These are phyloP conservation scores for Trichoderma cornu-damae DNA, from an alignment of 2,329 filamentous ascomycete species.

Conservation along the genomic window DNA sequence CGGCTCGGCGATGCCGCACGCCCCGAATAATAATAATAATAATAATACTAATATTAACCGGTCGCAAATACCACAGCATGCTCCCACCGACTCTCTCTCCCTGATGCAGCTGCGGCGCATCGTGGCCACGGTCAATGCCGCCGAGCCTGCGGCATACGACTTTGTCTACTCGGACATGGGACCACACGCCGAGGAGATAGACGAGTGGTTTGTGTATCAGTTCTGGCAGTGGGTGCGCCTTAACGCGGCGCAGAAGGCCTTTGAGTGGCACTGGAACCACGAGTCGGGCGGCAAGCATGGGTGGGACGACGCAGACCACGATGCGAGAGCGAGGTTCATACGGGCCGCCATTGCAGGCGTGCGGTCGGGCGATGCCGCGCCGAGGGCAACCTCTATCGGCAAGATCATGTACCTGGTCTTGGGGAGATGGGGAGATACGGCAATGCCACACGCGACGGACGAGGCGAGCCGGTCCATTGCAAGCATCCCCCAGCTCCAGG, in stretches of 20 bases:
- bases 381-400: slow-evolving; percentile 50
- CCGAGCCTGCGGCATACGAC: slow-evolving; percentile 72
- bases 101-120: slow-evolving; percentile 67
- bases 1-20: not conserved
- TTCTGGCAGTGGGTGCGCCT: slow-evolving; percentile 79
- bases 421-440: slow-evolving; percentile 66
- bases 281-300: slow-evolving; percentile 38
- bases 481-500: slow-evolving; percentile 51
- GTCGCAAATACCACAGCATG: slow-evolving; percentile 35
- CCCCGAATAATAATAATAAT: slow-evolving; percentile 6
- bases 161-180: slow-evolving; percentile 74
- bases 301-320: slow-evolving; percentile 63
- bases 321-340: slow-evolving; percentile 54
- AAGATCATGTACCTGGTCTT: slow-evolving; percentile 58
- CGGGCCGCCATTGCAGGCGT: slow-evolving; percentile 44
- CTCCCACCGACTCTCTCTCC: slow-evolving; percentile 64
- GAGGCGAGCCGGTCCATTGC: slow-evolving; percentile 46
- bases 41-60: slow-evolving; percentile 23
- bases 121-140: slow-evolving; percentile 66
- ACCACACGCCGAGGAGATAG: slow-evolving; percentile 77
- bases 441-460: slow-evolving; percentile 43
- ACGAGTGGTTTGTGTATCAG: slow-evolving; percentile 96
- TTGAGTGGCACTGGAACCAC: slow-evolving; percentile 68
- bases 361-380: slow-evolving; percentile 43
- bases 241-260: slow-evolving; percentile 67